Percentiles rank a stretch among this genome's conserved stretches.
phyloP scores from a whole-genome alignment of 176 grass and related monocot species.

The Elaeis guineensis region DNA sequence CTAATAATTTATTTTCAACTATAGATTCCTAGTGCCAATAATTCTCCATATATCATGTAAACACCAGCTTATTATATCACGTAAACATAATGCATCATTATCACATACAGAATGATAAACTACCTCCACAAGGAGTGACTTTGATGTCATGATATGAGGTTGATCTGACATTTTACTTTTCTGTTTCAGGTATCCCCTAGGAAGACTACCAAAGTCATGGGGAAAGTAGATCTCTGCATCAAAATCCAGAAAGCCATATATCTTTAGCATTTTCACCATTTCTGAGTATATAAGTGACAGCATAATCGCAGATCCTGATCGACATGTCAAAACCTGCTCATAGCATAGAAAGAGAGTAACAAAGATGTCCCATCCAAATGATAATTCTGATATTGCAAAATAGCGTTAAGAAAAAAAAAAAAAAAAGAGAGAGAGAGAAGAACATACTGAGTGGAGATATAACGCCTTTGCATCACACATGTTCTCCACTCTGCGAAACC shows the following conservation, averaged over 20 bases:
- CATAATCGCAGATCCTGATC: constrained; percentile 67
- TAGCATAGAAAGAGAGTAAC: constrained; percentile 5
- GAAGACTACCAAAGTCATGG: constrained; percentile 39
- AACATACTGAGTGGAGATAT: constrained; percentile 84
- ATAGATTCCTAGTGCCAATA: too few species aligned
- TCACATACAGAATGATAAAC: constrained; percentile 1
- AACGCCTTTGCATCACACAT: constrained; percentile 41
- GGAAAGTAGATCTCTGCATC: constrained; percentile 80
- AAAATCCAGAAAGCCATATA: constrained; percentile 64
- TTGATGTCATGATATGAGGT: constrained; percentile 72
- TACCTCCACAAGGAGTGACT: constrained; percentile 67
- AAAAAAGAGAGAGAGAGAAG: not conserved
- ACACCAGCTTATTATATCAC: too few species aligned
- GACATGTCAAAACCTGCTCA: constrained; percentile 66
- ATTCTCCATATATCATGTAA: too few species aligned
- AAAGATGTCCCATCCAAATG: too few species aligned
- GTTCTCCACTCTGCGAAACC: constrained; percentile 52
- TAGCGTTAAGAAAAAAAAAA: not conserved
- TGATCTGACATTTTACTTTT: constrained; percentile 53
- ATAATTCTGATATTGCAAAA: not conserved
- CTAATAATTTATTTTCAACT: too few species aligned
- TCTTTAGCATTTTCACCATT: constrained; percentile 53
- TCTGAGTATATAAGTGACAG: constrained; percentile 90
- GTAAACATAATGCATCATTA: too few species aligned
- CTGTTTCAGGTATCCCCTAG: constrained; percentile 79